Conservation (phyloP, 495 filamentous ascomycete species). For the Aspergillus incahuasiensis region DNA sequence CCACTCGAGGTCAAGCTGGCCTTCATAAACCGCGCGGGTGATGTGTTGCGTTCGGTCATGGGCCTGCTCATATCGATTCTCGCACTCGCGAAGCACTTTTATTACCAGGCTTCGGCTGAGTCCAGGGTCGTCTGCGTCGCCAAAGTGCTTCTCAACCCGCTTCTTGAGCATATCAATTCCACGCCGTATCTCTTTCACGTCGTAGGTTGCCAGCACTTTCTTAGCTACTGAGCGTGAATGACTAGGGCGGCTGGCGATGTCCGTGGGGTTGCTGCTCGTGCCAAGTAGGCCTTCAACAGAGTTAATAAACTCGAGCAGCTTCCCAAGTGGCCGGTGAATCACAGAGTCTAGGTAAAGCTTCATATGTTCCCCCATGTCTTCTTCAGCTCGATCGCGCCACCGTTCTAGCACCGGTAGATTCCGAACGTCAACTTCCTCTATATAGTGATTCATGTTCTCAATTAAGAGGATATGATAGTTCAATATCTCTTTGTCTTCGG, state of each 20-base stretch:
- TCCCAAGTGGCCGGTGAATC: constrained; percentile 82
- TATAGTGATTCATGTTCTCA: constrained; percentile 97
- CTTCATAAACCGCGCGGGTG: constrained; percentile 58
- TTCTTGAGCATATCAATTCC: constrained; percentile 83
- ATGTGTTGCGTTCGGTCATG: constrained; percentile 66
- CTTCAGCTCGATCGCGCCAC: constrained; percentile 70
- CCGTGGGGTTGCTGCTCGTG: constrained; percentile 34
- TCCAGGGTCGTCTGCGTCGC: constrained; percentile 72
- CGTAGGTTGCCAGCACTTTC: constrained; percentile 75
- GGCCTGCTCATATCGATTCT: constrained; percentile 69
- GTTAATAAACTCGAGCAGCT: constrained; percentile 84
- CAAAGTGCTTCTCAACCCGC: constrained; percentile 94
- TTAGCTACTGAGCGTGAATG: constrained; percentile 77
- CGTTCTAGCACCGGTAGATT: constrained; percentile 69
- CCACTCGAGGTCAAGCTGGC: constrained; percentile 59
- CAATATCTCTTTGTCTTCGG: constrained; percentile 89
- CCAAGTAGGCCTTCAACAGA: constrained; percentile 67
- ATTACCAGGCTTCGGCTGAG: constrained; percentile 64
- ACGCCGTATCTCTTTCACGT: constrained; percentile 74
- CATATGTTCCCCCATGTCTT: constrained; percentile 86
- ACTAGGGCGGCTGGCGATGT: constrained; percentile 67
- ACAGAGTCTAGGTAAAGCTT: constrained; percentile 79
- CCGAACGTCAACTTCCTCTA: constrained; percentile 81
- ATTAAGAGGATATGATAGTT: constrained; percentile 97
- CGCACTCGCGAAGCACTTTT: constrained; percentile 76